Evolutionary conservation across 257 asterid species (phyloP).

Genomic region (Gentiana straminea): DNA sequence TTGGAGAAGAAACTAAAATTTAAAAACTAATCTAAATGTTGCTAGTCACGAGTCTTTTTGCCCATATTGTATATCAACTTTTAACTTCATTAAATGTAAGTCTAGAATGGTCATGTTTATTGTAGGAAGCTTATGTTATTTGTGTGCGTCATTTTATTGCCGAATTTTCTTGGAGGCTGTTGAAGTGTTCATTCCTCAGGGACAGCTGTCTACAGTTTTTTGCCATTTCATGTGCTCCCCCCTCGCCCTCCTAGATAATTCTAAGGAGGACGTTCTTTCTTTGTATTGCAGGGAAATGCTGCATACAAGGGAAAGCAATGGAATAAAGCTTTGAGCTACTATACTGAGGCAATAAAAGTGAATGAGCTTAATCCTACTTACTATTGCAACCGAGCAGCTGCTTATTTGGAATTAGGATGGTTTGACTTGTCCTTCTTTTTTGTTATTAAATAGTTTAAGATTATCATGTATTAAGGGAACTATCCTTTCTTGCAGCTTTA

Average conservation of each 20-base stretch:
- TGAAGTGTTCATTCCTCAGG: not conserved
- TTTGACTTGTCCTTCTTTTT: conserved; percentile 15
- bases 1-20: too few relatives aligned
- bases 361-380: conserved; percentile 55
- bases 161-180: too few relatives aligned
- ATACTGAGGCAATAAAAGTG: conserved; percentile 74
- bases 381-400: conserved; percentile 93
- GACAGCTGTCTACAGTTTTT: too few relatives aligned
- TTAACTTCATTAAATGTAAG: too few relatives aligned
- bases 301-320: conserved; percentile 82
- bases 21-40: too few relatives aligned
- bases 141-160: too few relatives aligned
- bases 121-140: too few relatives aligned
- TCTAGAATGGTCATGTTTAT: too few relatives aligned
- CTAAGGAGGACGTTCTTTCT: not conserved
- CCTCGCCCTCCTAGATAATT: not conserved
- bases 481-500: conserved; percentile 48
- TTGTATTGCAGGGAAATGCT: conserved; percentile 71
- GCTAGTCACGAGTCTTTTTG: too few relatives aligned
- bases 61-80: too few relatives aligned
- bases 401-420: conserved; percentile 95
- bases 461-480: not conserved
- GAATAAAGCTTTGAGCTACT: conserved; percentile 82
- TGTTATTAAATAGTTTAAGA: not conserved
- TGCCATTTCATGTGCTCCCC: not conserved